phyloP scores from a whole-genome alignment of 2,329 filamentous ascomycete species.

The Cladophialophora chaetospira region DNA sequence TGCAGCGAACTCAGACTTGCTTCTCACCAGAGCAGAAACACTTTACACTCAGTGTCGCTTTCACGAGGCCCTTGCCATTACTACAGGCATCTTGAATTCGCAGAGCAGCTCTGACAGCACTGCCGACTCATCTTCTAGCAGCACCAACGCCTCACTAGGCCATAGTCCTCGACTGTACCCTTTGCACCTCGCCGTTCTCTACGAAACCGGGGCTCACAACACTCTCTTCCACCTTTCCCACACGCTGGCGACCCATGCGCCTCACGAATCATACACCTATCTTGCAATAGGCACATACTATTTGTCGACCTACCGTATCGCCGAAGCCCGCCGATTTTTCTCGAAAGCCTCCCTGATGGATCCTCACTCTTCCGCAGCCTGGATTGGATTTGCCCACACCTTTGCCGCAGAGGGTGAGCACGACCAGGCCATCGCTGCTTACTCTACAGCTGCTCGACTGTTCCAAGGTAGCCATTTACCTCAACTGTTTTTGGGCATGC shows the following conservation, averaged over 20 bases:
- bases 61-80: constrained; percentile 80
- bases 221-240: constrained; percentile 89
- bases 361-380: constrained; percentile 92
- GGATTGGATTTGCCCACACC: constrained; percentile 98
- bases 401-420: constrained; percentile 97
- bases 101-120: constrained; percentile 74
- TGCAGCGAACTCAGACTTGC: constrained; percentile 80
- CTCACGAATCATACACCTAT: constrained; percentile 88
- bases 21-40: constrained; percentile 85
- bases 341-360: constrained; percentile 98
- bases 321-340: constrained; percentile 93
- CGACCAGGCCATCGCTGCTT: constrained; percentile 96
- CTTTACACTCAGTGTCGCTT: constrained; percentile 95
- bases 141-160: constrained; percentile 41
- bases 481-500: constrained; percentile 96
- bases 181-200: constrained; percentile 85
- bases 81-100: constrained; percentile 79
- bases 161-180: constrained; percentile 68
- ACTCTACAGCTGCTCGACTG: constrained; percentile 88
- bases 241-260: constrained; percentile 87
- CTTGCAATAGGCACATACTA: constrained; percentile 96
- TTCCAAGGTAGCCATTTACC: constrained; percentile 97
- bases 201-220: constrained; percentile 84
- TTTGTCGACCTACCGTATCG: constrained; percentile 81
- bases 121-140: constrained; percentile 29